Evolutionary conservation across 345 rosid species (phyloP).

Genomic region (Dipteronia dyeriana): DNA sequence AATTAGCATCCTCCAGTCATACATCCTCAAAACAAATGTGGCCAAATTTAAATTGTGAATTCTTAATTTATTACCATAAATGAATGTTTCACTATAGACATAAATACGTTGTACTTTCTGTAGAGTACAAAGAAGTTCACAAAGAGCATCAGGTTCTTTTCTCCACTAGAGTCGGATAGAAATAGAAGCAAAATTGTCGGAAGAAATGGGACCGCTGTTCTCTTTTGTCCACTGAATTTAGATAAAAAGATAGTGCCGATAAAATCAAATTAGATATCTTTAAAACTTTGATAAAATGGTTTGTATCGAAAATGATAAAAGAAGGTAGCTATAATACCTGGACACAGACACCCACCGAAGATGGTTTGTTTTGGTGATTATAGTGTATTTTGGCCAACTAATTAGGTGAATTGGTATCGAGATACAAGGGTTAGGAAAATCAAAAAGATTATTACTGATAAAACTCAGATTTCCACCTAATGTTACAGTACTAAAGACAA

Average conservation of each 20-base stretch:
- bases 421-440: no score
- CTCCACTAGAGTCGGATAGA: constrained; percentile 75
- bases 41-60: neutral
- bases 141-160: constrained; percentile 92
- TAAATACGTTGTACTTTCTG: constrained; percentile 52
- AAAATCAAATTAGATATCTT: constrained; percentile 15
- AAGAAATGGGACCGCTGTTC: constrained; percentile 69
- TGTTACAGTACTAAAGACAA: no score
- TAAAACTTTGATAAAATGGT: neutral
- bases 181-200: constrained; percentile 66
- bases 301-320: no score
- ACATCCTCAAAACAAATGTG: neutral
- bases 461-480: no score
- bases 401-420: no score
- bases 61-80: neutral
- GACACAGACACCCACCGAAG: no score
- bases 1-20: neutral
- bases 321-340: no score
- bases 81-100: neutral
- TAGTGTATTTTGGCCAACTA: no score
- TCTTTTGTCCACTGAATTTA: constrained; percentile 87
- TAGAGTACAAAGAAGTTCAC: constrained; percentile 70
- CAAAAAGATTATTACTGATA: no score
- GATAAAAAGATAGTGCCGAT: constrained; percentile 16
- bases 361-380: no score